Conservation (phyloP, 176 grass and related monocot genomes). For the Triticum turgidum region DNA sequence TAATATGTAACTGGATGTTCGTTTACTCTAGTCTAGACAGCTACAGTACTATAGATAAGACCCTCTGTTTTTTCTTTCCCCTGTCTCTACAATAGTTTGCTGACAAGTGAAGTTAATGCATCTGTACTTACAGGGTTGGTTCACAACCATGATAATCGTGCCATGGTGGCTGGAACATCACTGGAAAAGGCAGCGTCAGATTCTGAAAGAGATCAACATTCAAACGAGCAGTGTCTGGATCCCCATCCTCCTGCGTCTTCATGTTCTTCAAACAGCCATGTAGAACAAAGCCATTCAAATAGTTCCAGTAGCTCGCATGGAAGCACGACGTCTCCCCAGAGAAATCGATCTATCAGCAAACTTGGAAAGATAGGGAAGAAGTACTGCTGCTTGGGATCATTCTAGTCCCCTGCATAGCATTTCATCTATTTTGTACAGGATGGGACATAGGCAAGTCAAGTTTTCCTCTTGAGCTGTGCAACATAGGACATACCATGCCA, state of each 20-base stretch:
- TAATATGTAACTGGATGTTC: neutral
- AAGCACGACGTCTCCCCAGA: constrained; percentile 15
- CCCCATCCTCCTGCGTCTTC: constrained; percentile 1
- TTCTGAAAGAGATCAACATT: constrained; percentile 5
- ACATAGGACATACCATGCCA: neutral
- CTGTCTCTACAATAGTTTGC: neutral
- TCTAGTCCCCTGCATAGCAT: constrained; percentile 20
- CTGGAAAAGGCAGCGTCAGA: neutral
- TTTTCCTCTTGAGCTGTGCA: neutral
- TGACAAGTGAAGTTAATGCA: neutral
- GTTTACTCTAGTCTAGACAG: neutral
- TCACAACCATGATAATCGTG: constrained; percentile 13
- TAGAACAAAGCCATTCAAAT: constrained; percentile 26
- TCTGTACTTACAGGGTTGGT: constrained; percentile 22
- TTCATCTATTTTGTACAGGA: constrained; percentile 25
- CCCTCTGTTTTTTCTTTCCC: neutral
- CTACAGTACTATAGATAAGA: neutral
- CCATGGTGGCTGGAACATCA: neutral
- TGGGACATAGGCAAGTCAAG: neutral
- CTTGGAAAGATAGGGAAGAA: constrained; percentile 51
- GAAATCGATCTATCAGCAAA: constrained; percentile 16
- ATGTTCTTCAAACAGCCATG: constrained; percentile 10
- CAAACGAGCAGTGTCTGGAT: neutral
- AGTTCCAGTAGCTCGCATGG: constrained; percentile 17
- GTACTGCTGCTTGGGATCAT: constrained; percentile 51